Evolutionary conservation across 2,329 filamentous ascomycete genomes (phyloP).

Genomic region (Neonectria ditissima): DNA sequence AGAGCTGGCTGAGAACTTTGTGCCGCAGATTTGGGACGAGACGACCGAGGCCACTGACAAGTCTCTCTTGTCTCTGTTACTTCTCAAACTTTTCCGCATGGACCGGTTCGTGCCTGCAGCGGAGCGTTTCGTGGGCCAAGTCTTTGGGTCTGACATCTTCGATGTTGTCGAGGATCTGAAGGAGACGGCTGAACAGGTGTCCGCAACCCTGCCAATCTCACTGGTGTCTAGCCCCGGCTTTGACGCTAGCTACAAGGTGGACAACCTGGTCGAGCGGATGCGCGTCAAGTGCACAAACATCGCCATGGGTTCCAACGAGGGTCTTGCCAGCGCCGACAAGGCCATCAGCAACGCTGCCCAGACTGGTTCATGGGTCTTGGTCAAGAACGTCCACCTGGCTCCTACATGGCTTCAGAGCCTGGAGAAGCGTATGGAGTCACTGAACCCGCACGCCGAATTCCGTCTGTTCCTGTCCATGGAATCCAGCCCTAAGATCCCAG

Average conservation of each 20-base stretch:
- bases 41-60: conserved; percentile 74
- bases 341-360: conserved; percentile 93
- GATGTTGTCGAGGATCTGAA: conserved; percentile 88
- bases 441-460: conserved; percentile 95
- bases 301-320: conserved; percentile 98
- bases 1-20: conserved; percentile 86
- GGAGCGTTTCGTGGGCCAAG: conserved; percentile 86
- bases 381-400: conserved; percentile 98
- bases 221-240: conserved; percentile 96
- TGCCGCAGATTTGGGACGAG: conserved; percentile 81
- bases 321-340: conserved; percentile 91
- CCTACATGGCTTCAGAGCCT: conserved; percentile 97
- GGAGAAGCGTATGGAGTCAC: conserved; percentile 94
- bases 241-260: conserved; percentile 99
- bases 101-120: conserved; percentile 94
- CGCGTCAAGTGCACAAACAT: conserved; percentile 92
- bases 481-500: conserved; percentile 94
- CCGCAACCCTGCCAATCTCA: conserved; percentile 85
- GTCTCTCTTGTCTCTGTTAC: conserved; percentile 83
- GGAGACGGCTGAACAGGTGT: conserved; percentile 85
- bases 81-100: conserved; percentile 94
- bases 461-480: conserved; percentile 98
- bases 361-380: conserved; percentile 92
- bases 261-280: conserved; percentile 88
- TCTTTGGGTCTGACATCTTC: conserved; percentile 86